These are phyloP conservation scores for Filosporella fistucella DNA, from an alignment of 495 filamentous ascomycete species.

Conservation along the genomic window DNA sequence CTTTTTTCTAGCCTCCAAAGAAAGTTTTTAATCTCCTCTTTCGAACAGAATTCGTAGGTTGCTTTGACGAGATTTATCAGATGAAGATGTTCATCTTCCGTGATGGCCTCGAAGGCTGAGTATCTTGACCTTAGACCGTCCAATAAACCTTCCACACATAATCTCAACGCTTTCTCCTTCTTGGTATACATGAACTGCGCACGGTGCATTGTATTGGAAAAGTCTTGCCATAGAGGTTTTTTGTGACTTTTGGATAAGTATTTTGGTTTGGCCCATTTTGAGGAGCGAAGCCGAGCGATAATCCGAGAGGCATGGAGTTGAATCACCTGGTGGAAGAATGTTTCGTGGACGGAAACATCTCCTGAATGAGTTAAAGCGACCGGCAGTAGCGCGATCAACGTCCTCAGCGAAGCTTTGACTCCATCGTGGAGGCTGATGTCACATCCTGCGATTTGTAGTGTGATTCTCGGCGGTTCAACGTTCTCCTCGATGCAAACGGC, in stretches of 20 bases:
- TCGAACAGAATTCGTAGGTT: constrained; percentile 1
- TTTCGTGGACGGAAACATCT: too few relatives aligned
- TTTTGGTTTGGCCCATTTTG: constrained; percentile 12
- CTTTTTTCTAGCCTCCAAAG: constrained; percentile 6
- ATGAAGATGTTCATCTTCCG: background rate
- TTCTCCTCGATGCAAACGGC: constrained; percentile 13
- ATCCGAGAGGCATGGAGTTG: constrained; percentile 5
- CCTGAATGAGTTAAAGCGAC: background rate
- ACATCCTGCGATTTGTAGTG: constrained; percentile 7
- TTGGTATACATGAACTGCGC: constrained; percentile 6
- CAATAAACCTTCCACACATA: background rate
- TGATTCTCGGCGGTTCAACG: background rate
- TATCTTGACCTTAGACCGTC: background rate
- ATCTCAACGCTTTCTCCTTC: constrained; percentile 1
- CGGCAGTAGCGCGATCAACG: background rate
- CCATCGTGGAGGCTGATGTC: constrained; percentile 1
- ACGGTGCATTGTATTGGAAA: constrained; percentile 7
- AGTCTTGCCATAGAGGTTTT: constrained; percentile 13
- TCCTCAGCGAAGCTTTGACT: background rate
- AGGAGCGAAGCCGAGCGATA: constrained; percentile 6
- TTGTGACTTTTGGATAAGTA: constrained; percentile 15
- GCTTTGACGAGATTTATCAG: constrained; percentile 3
- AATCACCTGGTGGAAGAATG: background rate
- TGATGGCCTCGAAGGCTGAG: constrained; percentile 2
- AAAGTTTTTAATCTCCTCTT: constrained; percentile 1